Base-by-base conservation (phyloP, 371 early-diverging fungal genomes). In the Rhizopus delemar region DNA sequence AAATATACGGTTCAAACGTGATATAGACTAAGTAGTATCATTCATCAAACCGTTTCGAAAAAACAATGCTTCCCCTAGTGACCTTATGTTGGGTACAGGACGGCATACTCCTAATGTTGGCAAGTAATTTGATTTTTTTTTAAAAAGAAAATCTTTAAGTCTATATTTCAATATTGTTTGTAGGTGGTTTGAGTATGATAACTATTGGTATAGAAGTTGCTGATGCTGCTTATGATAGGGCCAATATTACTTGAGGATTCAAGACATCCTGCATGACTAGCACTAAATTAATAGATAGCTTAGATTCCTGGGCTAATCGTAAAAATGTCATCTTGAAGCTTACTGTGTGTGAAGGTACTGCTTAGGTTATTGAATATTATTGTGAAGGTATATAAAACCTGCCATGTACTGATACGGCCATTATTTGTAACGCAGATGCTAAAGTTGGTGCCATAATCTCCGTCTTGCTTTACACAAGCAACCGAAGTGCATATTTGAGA, bases 151-250 rank as follows among this genome's bases (percentile, higher is more conserved):
- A 1, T 0, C 22, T 22, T 2, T 41, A 16, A 22, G 38, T 16
- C 9, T 15, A 35, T 56, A 46, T 16, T 28, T 32, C 35, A 48
- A 11, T 13, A n/a, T 88, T 88, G 13, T 88, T 86, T 66, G 84
- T 86, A 63, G 95, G 96, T 77, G 96, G 96, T 70, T 71, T 94
- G 56, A 94, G 95, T 60, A 91, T 89, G 81, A 77, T 94, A 61
- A 94, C 96, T 50, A 89, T 95, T 60, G 96, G 96, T 81, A 94
- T 95, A 54, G 96, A 94, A 64, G 96, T 94, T 70, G 94, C 94
- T 39, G 96, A 95, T 74, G 96, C 94, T 53, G 94, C 94, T 38
- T 94, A 96, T 78, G 95, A 90, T 31, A 93, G 94, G 94, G 93
- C 94, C 35, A 78, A 82, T 65, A 92, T 96, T 68, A 93, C 94